These are phyloP conservation scores for Zhuliangozyma parablackwelliae DNA, from an alignment of 1,139 yeast species.

Conservation along the genomic window DNA sequence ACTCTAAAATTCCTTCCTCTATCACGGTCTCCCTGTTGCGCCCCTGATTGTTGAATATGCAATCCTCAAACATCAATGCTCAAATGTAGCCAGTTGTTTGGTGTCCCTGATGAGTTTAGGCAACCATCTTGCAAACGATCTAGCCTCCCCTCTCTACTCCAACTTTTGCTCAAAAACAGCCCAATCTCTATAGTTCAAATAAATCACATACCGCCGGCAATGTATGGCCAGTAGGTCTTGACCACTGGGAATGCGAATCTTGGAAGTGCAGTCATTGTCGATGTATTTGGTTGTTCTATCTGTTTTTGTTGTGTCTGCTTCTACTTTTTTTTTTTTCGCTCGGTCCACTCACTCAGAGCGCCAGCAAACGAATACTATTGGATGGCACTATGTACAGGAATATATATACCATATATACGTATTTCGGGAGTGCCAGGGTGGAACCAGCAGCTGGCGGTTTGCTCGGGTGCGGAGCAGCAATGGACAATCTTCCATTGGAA, in stretches of 20 bases:
- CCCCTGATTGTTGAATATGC: no score
- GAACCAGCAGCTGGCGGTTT: slow-evolving; percentile 24
- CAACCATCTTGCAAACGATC: no score
- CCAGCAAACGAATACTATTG: not conserved
- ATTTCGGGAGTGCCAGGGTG: slow-evolving; percentile 39
- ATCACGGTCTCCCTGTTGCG: no score
- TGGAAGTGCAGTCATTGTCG: slow-evolving; percentile 14
- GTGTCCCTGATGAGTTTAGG: no score
- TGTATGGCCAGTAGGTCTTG: slow-evolving; percentile 48
- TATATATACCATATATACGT: slow-evolving; percentile 25
- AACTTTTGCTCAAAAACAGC: no score
- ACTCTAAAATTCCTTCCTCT: no score
- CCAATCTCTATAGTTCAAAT: no score
- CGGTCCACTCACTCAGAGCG: not conserved
- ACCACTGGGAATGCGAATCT: slow-evolving; percentile 46
- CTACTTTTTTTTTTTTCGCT: not conserved
- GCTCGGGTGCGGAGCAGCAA: slow-evolving; percentile 15
- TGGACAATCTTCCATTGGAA: slow-evolving; percentile 26
- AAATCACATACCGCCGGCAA: slow-evolving; percentile 44
- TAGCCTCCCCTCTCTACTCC: slow-evolving; percentile 3
- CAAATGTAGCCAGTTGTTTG: not conserved
- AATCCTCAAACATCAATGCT: not conserved
- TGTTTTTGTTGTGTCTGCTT: not conserved
- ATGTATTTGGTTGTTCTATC: not conserved
- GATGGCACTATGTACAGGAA: not conserved